These are phyloP conservation scores for Nigrospora oryzae DNA, from an alignment of 2,329 filamentous ascomycete genomes.

Conservation along the genomic window DNA sequence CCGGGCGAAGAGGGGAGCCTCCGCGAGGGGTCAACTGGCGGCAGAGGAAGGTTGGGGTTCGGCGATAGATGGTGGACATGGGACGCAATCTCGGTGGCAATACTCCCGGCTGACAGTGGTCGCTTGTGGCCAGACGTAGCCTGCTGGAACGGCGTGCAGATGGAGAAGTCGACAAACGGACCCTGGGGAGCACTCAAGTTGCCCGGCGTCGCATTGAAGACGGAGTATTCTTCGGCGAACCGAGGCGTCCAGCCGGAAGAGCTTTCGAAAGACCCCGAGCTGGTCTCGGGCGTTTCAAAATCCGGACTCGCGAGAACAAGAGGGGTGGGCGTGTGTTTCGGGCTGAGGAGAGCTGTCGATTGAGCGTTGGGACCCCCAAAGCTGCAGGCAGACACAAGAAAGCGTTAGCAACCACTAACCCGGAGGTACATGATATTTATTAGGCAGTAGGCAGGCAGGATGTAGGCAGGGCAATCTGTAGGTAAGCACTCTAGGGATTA, in stretches of 20 bases:
- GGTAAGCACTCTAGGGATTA: too few relatives aligned
- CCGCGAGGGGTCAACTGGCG: slow-evolving; percentile 51
- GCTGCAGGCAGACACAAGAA: slow-evolving; percentile 25
- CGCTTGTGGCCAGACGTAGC: slow-evolving; percentile 33
- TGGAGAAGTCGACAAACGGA: slow-evolving; percentile 35
- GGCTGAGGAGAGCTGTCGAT: slow-evolving; percentile 31
- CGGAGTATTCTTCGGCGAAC: slow-evolving; percentile 57
- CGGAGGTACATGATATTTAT: not conserved
- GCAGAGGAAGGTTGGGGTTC: slow-evolving; percentile 42
- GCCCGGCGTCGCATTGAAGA: slow-evolving; percentile 56
- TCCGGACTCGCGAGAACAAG: slow-evolving; percentile 43
- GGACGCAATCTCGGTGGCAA: slow-evolving; percentile 44
- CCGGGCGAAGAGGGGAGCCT: slow-evolving; percentile 50
- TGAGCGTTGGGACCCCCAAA: slow-evolving; percentile 57
- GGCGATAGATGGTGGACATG: slow-evolving; percentile 56
- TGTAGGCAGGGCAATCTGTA: too few relatives aligned
- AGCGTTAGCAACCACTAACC: slow-evolving; percentile 10
- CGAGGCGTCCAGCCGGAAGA: slow-evolving; percentile 48
- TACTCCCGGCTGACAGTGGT: slow-evolving; percentile 39
- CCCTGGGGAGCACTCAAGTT: slow-evolving; percentile 40
- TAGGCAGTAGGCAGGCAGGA: not conserved
- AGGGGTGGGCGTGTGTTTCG: slow-evolving; percentile 48
- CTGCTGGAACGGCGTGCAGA: slow-evolving; percentile 24
- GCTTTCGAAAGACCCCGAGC: slow-evolving; percentile 37
- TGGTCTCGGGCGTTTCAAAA: slow-evolving; percentile 48